Evolutionary conservation across 2,329 filamentous ascomycete species (phyloP).

Genomic region (Ascochyta pisi): DNA sequence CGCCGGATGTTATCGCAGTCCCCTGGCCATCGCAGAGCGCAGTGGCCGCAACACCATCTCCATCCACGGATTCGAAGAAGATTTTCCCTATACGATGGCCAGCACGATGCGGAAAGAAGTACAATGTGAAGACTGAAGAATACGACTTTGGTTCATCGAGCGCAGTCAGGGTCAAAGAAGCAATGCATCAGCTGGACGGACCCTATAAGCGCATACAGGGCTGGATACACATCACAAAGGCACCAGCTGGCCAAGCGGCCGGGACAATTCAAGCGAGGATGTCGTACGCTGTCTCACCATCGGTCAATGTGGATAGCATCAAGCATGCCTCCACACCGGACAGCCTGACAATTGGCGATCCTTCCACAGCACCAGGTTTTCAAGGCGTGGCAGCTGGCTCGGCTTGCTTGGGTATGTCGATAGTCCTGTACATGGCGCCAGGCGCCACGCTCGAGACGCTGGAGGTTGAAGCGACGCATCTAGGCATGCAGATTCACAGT

Average conservation of each 20-base stretch:
- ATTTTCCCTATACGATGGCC: conserved; percentile 48
- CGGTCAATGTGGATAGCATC: conserved; percentile 41
- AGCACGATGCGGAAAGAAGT: conserved; percentile 41
- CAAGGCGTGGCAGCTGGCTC: conserved; percentile 31
- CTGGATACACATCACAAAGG: conserved; percentile 48
- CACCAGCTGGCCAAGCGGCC: conserved; percentile 41
- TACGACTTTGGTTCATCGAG: conserved; percentile 34
- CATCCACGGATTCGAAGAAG: conserved; percentile 21
- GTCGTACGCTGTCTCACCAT: conserved; percentile 47
- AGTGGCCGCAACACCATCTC: conserved; percentile 11
- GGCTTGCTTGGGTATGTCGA: conserved; percentile 49
- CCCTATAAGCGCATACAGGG: conserved; percentile 47
- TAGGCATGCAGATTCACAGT: conserved; percentile 48
- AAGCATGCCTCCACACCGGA: conserved; percentile 33
- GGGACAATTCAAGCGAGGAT: conserved; percentile 48
- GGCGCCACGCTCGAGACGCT: conserved; percentile 44
- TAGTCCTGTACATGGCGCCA: conserved; percentile 47
- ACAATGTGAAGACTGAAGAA: conserved; percentile 42
- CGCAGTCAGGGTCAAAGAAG: conserved; percentile 39
- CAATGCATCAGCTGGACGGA: conserved; percentile 40
- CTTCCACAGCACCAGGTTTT: conserved; percentile 31
- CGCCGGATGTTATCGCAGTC: conserved; percentile 8
- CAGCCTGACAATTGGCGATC: conserved; percentile 38
- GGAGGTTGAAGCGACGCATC: conserved; percentile 44
- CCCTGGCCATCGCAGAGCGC: conserved; percentile 26